phyloP scores from a whole-genome alignment of 2,329 filamentous ascomycete species.

The Botrytis fabae region DNA sequence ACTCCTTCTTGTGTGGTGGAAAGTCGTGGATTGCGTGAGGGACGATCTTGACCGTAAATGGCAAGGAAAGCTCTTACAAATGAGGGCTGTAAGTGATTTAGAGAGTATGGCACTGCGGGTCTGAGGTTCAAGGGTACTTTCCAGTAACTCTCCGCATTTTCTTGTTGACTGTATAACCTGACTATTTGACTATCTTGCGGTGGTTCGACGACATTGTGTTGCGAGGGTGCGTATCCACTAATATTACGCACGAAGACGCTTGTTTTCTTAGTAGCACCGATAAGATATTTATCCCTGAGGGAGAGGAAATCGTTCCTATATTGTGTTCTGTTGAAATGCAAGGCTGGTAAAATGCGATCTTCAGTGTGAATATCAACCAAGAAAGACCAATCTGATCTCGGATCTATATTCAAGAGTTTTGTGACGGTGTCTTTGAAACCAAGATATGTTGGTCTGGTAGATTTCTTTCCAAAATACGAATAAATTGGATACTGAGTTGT shows the following conservation, averaged over 20 bases:
- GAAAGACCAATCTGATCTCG: conserved; percentile 16
- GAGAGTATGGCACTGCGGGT: conserved; percentile 20
- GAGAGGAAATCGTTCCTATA: conserved; percentile 16
- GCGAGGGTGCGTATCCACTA: not conserved
- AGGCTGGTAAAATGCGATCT: not conserved
- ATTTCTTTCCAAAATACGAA: conserved; percentile 19
- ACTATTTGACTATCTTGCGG: conserved; percentile 4
- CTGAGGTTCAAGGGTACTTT: conserved; percentile 27
- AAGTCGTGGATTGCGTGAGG: conserved; percentile 22
- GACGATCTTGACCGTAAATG: conserved; percentile 3
- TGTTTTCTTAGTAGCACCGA: not conserved
- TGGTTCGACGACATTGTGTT: conserved; percentile 4
- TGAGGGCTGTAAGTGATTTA: conserved; percentile 32
- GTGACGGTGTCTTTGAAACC: conserved; percentile 11
- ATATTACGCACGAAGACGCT: conserved; percentile 12
- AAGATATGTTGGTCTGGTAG: not conserved
- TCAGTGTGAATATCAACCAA: conserved; percentile 16
- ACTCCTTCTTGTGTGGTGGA: not conserved
- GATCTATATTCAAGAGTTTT: conserved; percentile 20
- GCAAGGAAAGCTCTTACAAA: conserved; percentile 10
- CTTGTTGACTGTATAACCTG: not conserved
- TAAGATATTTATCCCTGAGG: not conserved
- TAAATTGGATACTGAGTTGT: not conserved
- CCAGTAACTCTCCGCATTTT: conserved; percentile 28
- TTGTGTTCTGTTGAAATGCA: conserved; percentile 1